Percentiles rank a stretch among this genome's conserved stretches.
Conservation (phyloP, 768 basidiomycete species). For the Rhizopogon vinicolor region DNA sequence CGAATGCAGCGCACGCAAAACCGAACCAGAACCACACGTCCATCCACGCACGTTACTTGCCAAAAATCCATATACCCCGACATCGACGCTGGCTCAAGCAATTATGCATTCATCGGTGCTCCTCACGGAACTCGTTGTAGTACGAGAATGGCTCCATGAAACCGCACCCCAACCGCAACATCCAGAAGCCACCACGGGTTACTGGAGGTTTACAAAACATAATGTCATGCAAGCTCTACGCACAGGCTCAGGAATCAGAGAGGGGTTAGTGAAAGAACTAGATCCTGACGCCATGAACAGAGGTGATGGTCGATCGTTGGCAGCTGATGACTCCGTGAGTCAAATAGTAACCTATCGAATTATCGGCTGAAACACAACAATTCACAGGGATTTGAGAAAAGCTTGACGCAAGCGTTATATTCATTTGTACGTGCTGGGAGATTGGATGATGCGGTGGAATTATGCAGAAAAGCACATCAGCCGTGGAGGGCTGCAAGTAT, state of each 20-base stretch:
- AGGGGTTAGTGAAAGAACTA: conserved; percentile 58
- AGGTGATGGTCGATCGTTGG: conserved; percentile 54
- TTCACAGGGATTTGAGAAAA: conserved; percentile 73
- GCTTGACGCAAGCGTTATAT: conserved; percentile 72
- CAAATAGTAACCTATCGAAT: not conserved
- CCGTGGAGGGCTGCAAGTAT: conserved; percentile 92
- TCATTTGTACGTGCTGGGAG: conserved; percentile 81
- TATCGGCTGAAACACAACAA: not conserved
- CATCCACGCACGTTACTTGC: conserved; percentile 53
- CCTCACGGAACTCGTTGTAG: conserved; percentile 71
- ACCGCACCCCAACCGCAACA: conserved; percentile 55
- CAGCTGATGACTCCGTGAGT: conserved; percentile 75
- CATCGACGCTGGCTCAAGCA: conserved; percentile 67
- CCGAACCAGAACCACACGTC: conserved; percentile 41
- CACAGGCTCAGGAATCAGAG: conserved; percentile 40
- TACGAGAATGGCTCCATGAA: conserved; percentile 88
- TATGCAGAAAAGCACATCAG: conserved; percentile 79
- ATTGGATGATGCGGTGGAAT: conserved; percentile 76
- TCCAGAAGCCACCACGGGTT: conserved; percentile 75
- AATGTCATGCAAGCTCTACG: conserved; percentile 61
- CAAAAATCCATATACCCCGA: conserved; percentile 80
- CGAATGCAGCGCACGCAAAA: conserved; percentile 59
- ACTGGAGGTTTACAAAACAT: conserved; percentile 81
- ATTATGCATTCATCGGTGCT: conserved; percentile 65
- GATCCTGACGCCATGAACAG: conserved; percentile 78